These are phyloP conservation scores for Monosporascus sp. DNA, from an alignment of 2,329 filamentous ascomycete species.

Conservation along the genomic window DNA sequence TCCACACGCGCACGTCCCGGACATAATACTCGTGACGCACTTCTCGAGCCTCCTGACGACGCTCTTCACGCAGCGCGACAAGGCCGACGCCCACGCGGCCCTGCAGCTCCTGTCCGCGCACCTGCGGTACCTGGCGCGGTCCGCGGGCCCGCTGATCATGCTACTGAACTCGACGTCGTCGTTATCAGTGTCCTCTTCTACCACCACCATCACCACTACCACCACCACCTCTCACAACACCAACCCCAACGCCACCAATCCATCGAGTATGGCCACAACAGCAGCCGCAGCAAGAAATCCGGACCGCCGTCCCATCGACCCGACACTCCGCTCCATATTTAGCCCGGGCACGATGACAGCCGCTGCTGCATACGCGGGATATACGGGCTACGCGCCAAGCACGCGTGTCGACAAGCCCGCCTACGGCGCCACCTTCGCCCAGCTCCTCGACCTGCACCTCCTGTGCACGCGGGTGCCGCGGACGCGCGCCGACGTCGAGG, in stretches of 20 bases:
- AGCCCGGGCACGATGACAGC: slow-evolving; percentile 15
- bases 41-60: slow-evolving; percentile 45
- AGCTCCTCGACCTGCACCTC: slow-evolving; percentile 51
- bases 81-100: slow-evolving; percentile 40
- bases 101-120: slow-evolving; percentile 43
- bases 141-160: slow-evolving; percentile 43
- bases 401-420: slow-evolving; percentile 38
- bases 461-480: slow-evolving; percentile 43
- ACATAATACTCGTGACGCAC: slow-evolving; percentile 51
- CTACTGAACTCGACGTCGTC: slow-evolving; percentile 48
- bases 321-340: slow-evolving; percentile 48
- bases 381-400: slow-evolving; percentile 12
- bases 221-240: neutral
- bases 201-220: slow-evolving; percentile 3
- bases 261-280: neutral
- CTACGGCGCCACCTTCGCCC: slow-evolving; percentile 50
- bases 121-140: slow-evolving; percentile 41
- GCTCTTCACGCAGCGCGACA: slow-evolving; percentile 46
- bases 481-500: slow-evolving; percentile 34
- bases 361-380: slow-evolving; percentile 2
- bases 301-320: slow-evolving; percentile 27
- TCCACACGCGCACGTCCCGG: slow-evolving; percentile 22
- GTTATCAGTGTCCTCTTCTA: slow-evolving; percentile 5
- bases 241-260: neutral
- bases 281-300: slow-evolving; percentile 2